Base-by-base conservation (phyloP, 352 stramenopile species). In the Phytopythium delawarense region DNA sequence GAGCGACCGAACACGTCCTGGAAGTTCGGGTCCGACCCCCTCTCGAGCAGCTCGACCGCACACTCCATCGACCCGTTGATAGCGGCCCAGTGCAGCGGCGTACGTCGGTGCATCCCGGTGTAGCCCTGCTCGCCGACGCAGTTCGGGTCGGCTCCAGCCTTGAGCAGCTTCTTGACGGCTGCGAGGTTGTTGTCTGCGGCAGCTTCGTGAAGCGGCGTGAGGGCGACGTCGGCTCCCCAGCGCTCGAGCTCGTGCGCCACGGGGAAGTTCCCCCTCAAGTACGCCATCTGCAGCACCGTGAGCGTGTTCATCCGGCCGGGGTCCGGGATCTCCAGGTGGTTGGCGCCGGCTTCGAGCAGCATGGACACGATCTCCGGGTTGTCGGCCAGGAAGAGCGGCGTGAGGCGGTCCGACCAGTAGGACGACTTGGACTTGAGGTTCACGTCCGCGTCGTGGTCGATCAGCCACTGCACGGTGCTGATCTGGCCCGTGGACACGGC, bases 71-170 rank as follows among this genome's bases (percentile, higher is more conserved):
- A 57, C 9, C 84, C 84, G 32, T 71, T 87, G 30, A 91, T 87
- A 1, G 80, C 79, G 34, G 70, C 81, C 81, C 81, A 91, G 51
- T 93, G 84, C 34, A 93, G 62, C 32, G 84, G 81, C 7, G 84
- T 93, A 20, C 80, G 79, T 21, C 78, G 80, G 61, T 89, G 72
- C 57, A 92, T 69, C 7, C 83, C 83, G 7, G 66, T 69, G 64
- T 92, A 91, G 2, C 79, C 82, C 16, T 87, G 78, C 37, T 93
- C 84, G 5, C 84, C 84, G 16, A 90, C 61, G 44, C 75, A 87
- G 55, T 93, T 88, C 4, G 76, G 75, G 53, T 89, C 81, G 4
- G 77, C 77, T 2, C 71, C 75, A 40, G 62, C 65, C 30, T 75
- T 78, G 18, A 91, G 61, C 23, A 90, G 55, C 49, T 79, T 83